phyloP scores from a whole-genome alignment of 768 basidiomycete genomes.

The Calocybe gangraenosa region DNA sequence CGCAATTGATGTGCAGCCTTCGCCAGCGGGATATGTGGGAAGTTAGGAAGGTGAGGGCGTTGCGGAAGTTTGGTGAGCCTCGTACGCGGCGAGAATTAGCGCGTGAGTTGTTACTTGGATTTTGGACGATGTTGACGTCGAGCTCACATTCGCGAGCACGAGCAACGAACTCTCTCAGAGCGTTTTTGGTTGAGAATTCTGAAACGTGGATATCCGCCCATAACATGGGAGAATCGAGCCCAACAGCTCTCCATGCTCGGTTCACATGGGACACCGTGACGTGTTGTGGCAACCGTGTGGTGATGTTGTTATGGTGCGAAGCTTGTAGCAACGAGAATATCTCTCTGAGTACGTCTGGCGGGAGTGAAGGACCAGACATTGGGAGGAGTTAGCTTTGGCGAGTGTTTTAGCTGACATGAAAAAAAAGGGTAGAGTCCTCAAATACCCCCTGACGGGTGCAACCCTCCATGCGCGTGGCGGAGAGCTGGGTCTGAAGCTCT shows the following conservation, averaged over 20 bases:
- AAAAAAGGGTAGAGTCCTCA: too few species aligned
- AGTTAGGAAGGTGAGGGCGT: background rate
- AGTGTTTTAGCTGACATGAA: too few species aligned
- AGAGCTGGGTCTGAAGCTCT: too few species aligned
- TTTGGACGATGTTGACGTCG: background rate
- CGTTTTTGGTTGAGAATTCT: background rate
- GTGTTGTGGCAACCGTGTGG: too few species aligned
- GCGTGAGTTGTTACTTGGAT: background rate
- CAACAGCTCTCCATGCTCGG: conserved; percentile 3
- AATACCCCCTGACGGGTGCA: too few species aligned
- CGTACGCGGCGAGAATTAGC: background rate
- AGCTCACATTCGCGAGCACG: conserved; percentile 3
- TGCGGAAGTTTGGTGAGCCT: background rate
- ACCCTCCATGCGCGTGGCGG: too few species aligned
- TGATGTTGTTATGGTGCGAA: too few species aligned
- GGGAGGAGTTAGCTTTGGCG: too few species aligned
- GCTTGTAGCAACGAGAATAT: too few species aligned
- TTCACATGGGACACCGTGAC: too few species aligned
- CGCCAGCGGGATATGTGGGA: conserved; percentile 1
- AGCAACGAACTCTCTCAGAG: background rate
- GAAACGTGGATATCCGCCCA: conserved; percentile 8
- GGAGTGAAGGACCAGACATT: background rate
- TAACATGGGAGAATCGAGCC: background rate
- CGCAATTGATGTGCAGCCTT: background rate
- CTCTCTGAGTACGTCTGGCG: background rate